Conservation (phyloP, 2,329 filamentous ascomycete genomes). For the Cercospora berteroae region DNA sequence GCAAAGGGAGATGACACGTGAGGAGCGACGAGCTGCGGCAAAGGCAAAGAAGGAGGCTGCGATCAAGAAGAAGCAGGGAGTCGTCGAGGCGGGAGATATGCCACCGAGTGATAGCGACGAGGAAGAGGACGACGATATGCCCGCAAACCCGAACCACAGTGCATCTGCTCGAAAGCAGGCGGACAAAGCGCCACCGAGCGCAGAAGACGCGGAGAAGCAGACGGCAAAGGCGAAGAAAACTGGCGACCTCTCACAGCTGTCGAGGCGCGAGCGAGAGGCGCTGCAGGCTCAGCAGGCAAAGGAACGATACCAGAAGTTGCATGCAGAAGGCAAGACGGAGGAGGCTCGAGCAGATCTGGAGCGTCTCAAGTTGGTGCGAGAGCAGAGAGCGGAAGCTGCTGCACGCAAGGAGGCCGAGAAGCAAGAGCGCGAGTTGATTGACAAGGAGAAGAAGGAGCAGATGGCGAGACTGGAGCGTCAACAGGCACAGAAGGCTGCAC, state of each 20-base stretch:
- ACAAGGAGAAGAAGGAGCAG: constrained; percentile 57
- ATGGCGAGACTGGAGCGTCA: constrained; percentile 49
- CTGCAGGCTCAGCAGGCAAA: constrained; percentile 83
- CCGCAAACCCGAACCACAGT: constrained; percentile 86
- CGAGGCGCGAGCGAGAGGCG: constrained; percentile 70
- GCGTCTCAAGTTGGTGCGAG: constrained; percentile 74
- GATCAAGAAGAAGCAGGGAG: constrained; percentile 68
- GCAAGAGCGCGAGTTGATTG: constrained; percentile 51
- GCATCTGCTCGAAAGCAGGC: constrained; percentile 68
- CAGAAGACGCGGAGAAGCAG: constrained; percentile 46
- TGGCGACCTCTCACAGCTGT: constrained; percentile 56
- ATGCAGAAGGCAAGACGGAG: constrained; percentile 94
- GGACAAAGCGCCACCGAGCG: constrained; percentile 49
- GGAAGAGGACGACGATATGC: constrained; percentile 63
- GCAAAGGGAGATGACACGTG: constrained; percentile 65
- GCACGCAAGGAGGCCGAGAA: constrained; percentile 72
- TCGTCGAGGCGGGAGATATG: constrained; percentile 79
- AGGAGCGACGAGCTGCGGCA: constrained; percentile 81
- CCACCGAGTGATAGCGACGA: constrained; percentile 66
- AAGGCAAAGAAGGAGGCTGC: constrained; percentile 91
- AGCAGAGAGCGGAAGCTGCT: constrained; percentile 81
- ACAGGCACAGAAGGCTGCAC: constrained; percentile 41
- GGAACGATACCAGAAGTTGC: constrained; percentile 86
- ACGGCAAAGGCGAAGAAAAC: constrained; percentile 59
- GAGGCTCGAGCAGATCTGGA: constrained; percentile 88